Conservation (phyloP, 768 basidiomycete species). For the Serendipita sp. region DNA sequence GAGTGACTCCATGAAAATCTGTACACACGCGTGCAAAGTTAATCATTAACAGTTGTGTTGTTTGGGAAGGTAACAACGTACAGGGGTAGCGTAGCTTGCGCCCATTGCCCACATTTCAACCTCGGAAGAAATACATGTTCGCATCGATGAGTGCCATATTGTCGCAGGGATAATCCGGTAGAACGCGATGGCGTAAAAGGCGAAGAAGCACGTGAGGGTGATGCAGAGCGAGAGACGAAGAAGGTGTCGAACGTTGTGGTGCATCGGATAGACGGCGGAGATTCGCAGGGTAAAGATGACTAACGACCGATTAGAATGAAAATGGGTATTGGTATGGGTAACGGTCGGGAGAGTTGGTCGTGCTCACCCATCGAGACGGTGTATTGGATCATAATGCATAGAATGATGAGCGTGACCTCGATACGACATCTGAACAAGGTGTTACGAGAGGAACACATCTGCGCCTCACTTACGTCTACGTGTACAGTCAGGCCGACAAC, state of each 20-base stretch:
- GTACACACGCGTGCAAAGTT: not conserved
- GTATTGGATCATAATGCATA: not conserved
- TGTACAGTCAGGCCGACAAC: not conserved
- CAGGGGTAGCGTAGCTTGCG: not conserved
- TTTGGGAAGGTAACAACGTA: not conserved
- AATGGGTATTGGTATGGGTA: not conserved
- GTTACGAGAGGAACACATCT: too few species aligned
- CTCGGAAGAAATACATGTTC: not conserved
- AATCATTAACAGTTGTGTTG: too few species aligned
- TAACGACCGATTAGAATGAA: not conserved
- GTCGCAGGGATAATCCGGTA: too few species aligned
- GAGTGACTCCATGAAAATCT: not conserved
- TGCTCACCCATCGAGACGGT: not conserved
- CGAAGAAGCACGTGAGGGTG: not conserved
- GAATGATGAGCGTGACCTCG: not conserved
- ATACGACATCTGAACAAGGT: not conserved
- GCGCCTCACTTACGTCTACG: too few species aligned
- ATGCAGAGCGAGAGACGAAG: not conserved
- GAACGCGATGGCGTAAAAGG: too few species aligned
- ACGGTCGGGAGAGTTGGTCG: not conserved
- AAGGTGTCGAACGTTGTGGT: not conserved
- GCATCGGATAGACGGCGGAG: not conserved
- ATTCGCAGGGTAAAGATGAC: not conserved
- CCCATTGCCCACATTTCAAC: not conserved
- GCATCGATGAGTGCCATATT: not conserved